These are phyloP conservation scores for Leccinum fuscescens DNA, from an alignment of 1,284 basidiomycete genomes.

Conservation along the genomic window DNA sequence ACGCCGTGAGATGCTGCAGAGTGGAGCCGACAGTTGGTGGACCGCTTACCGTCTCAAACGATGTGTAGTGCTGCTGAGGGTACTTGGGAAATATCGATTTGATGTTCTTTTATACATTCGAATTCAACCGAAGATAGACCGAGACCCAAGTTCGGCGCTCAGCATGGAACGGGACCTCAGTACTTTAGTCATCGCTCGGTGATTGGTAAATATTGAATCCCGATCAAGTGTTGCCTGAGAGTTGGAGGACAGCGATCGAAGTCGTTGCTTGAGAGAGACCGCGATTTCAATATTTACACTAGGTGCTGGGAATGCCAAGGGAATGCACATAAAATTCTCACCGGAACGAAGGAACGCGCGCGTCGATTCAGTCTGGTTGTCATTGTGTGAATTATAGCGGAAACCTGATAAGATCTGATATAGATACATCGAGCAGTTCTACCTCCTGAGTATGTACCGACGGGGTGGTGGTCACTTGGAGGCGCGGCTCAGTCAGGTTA, in stretches of 20 bases:
- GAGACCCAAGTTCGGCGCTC: neutral
- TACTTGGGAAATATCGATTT: neutral
- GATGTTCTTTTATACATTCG: neutral
- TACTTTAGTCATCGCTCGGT: neutral
- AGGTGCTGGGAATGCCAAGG: neutral
- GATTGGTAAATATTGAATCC: neutral
- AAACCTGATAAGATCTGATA: conserved; percentile 6
- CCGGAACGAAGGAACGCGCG: neutral
- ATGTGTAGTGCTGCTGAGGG: neutral
- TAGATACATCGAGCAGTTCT: neutral
- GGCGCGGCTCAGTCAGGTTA: too few relatives aligned
- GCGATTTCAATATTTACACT: neutral
- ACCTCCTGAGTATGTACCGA: neutral
- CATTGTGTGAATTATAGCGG: conserved; percentile 6
- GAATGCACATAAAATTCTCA: neutral
- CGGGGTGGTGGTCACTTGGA: too few relatives aligned
- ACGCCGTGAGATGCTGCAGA: neutral
- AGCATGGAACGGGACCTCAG: neutral
- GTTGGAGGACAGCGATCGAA: neutral
- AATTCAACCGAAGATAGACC: neutral
- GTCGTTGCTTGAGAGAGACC: neutral
- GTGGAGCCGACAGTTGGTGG: neutral
- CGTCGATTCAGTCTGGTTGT: neutral
- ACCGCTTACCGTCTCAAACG: neutral
- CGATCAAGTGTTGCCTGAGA: neutral